A percentile compares a stretch with the other conserved stretches of the same genome.
Conservation (phyloP, 331 rosid genomes). For the Stylosanthes scabra region DNA sequence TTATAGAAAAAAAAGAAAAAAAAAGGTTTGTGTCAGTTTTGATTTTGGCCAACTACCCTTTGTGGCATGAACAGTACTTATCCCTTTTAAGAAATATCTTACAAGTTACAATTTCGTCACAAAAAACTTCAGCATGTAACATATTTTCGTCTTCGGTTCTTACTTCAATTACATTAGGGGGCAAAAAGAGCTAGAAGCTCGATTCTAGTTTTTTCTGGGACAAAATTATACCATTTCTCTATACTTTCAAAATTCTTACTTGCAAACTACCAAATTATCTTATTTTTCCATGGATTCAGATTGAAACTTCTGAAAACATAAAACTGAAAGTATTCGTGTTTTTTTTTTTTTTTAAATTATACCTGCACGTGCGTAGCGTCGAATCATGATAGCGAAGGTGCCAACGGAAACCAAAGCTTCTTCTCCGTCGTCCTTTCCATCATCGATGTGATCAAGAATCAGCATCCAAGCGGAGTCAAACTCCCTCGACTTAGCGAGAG, state of each 20-base stretch:
- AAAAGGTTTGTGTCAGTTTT: no score
- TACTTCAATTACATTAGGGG: no score
- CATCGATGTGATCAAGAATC: slow-evolving; percentile 47
- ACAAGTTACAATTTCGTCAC: no score
- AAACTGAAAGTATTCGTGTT: not conserved
- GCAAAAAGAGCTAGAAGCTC: no score
- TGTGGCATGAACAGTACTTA: no score
- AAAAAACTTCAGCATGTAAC: no score
- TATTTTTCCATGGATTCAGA: not conserved
- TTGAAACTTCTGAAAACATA: not conserved
- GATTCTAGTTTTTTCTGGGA: no score
- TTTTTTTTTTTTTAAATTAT: not conserved
- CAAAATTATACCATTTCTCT: no score
- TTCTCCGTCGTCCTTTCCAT: slow-evolving; percentile 33
- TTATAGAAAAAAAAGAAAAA: no score
- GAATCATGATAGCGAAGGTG: slow-evolving; percentile 75
- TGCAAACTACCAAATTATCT: not conserved
- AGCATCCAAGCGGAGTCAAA: slow-evolving; percentile 79
- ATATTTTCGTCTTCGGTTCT: no score
- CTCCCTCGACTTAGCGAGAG: slow-evolving; percentile 66
- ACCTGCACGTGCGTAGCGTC: slow-evolving; percentile 90
- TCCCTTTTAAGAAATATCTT: no score
- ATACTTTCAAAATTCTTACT: not conserved
- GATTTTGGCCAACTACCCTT: no score
- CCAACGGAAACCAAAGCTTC: slow-evolving; percentile 55